phyloP scores from a whole-genome alignment of 2,329 filamentous ascomycete species.

The Pseudocercospora ulei region DNA sequence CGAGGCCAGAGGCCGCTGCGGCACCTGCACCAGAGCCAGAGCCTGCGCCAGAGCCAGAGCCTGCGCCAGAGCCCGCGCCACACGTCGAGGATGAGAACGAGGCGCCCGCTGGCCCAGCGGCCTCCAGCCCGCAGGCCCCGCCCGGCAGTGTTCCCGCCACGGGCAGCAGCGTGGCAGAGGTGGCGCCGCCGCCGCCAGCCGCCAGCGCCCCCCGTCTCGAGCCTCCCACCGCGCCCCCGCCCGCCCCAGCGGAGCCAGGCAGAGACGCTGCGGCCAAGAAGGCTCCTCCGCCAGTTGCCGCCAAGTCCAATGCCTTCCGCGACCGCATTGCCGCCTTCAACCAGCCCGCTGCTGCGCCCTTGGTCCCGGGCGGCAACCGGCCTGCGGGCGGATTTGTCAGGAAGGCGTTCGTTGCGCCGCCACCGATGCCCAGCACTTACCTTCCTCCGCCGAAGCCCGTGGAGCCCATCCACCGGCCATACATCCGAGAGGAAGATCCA shows the following conservation, averaged over 20 bases:
- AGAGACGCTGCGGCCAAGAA: slow-evolving; percentile 41
- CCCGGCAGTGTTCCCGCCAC: slow-evolving; percentile 31
- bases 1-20: slow-evolving; percentile 51
- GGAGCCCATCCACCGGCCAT: slow-evolving; percentile 59
- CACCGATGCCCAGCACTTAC: slow-evolving; percentile 84
- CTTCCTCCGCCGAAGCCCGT: slow-evolving; percentile 63
- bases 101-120: slow-evolving; percentile 29
- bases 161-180: slow-evolving; percentile 20
- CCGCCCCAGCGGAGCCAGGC: slow-evolving; percentile 33
- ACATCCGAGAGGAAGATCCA: slow-evolving; percentile 80
- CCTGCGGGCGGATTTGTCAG: slow-evolving; percentile 65
- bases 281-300: slow-evolving; percentile 54
- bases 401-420: slow-evolving; percentile 92
- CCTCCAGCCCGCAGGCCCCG: slow-evolving; percentile 35
- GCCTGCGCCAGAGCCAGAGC: slow-evolving; percentile 26
- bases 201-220: slow-evolving; percentile 18
- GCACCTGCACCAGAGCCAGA: slow-evolving; percentile 23
- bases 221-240: slow-evolving; percentile 32
- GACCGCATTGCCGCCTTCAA: slow-evolving; percentile 98
- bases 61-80: slow-evolving; percentile 25
- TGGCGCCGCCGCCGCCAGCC: slow-evolving; percentile 27
- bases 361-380: slow-evolving; percentile 61
- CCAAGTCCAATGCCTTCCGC: slow-evolving; percentile 75
- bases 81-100: slow-evolving; percentile 24
- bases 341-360: slow-evolving; percentile 70